Evolutionary conservation across 352 stramenopile genomes (phyloP).

Genomic region (Globisporangium polare): DNA sequence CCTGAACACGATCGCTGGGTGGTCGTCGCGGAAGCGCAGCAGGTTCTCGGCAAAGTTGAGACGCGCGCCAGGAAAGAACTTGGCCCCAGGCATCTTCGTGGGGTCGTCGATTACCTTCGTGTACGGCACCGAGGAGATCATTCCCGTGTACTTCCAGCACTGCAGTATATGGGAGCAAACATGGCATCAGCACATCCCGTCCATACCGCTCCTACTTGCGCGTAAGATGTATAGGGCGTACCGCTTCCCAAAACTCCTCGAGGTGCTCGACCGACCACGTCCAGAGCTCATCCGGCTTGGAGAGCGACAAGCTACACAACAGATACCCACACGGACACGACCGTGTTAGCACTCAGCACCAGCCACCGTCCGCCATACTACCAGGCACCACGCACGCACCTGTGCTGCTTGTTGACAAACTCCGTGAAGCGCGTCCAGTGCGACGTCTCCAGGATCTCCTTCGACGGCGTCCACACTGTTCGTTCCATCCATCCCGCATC

Average conservation of each 20-base stretch:
- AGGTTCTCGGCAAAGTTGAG: slow-evolving; percentile 81
- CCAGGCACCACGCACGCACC: slow-evolving; percentile 21
- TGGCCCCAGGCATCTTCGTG: slow-evolving; percentile 64
- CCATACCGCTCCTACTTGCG: background rate
- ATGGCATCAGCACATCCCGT: background rate
- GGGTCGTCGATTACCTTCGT: slow-evolving; percentile 49
- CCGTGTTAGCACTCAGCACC: background rate
- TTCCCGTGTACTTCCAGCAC: slow-evolving; percentile 75
- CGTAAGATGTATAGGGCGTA: slow-evolving; percentile 3
- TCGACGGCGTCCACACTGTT: slow-evolving; percentile 56
- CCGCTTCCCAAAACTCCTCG: slow-evolving; percentile 58
- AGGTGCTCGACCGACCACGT: slow-evolving; percentile 68
- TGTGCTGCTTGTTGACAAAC: slow-evolving; percentile 50
- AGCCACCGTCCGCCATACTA: background rate
- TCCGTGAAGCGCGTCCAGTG: slow-evolving; percentile 70
- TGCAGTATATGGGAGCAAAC: slow-evolving; percentile 11
- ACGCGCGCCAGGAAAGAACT: slow-evolving; percentile 63
- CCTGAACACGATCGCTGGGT: slow-evolving; percentile 70
- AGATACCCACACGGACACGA: background rate
- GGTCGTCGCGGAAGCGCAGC: slow-evolving; percentile 67
- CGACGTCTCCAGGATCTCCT: slow-evolving; percentile 39
- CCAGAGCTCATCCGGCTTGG: slow-evolving; percentile 53
- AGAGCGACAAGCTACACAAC: slow-evolving; percentile 31
- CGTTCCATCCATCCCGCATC: background rate
- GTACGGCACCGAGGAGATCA: slow-evolving; percentile 53